Evolutionary conservation across 2,329 filamentous ascomycete genomes (phyloP), one percentile per base, ranked within the genome.

Genomic region (Neofusicoccum ribis): DNA sequence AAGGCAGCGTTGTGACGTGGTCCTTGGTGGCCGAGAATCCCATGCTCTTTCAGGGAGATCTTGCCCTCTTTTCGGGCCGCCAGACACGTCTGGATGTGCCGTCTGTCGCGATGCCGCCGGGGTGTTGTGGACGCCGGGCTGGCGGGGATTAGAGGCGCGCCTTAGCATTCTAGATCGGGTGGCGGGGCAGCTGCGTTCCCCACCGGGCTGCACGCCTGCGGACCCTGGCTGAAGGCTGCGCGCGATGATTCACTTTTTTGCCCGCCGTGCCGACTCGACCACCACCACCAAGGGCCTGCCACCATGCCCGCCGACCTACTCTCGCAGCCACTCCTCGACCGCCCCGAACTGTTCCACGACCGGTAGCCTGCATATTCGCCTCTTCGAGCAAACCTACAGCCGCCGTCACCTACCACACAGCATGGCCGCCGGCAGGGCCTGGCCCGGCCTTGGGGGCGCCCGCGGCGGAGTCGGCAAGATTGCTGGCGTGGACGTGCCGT

Each of bases 401-500:
- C 36, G 5, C 27, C 20, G n/a, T 41, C 43, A 20, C n/a, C 8
- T 5, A 15, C 46, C 23, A 5, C 37, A 4, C 9, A 17, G n/a
- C 14, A 52, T 36, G 11, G 72, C 69, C 14, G 71, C 67, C 23
- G 69, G 71, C 1, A 59, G 3, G 1, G 68, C 69, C 11, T 71
- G 72, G 1, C 70, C 70, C 4, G 72, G 75, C 27, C 71, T 72
- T 31, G 72, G 70, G 46, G 71, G 73, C 6, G 71, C 74, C 46
- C 74, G 75, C 44, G 69, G 69, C 51, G 74, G 72, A 56, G 72
- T 74, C 6, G 73, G 78, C 63, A 77, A 75, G 67, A 80, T 81
- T 68, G 79, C 73, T 43, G 79, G 79, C 64, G 76, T 78, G 7
- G 79, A 80, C 65, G 68, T 81, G 64, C 73, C 76, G 54, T 79